A percentile compares a stretch with the other conserved stretches of the same genome.
Conservation (phyloP, 192 early-diverging fungal species). For the Backusella parvicylindrica region DNA sequence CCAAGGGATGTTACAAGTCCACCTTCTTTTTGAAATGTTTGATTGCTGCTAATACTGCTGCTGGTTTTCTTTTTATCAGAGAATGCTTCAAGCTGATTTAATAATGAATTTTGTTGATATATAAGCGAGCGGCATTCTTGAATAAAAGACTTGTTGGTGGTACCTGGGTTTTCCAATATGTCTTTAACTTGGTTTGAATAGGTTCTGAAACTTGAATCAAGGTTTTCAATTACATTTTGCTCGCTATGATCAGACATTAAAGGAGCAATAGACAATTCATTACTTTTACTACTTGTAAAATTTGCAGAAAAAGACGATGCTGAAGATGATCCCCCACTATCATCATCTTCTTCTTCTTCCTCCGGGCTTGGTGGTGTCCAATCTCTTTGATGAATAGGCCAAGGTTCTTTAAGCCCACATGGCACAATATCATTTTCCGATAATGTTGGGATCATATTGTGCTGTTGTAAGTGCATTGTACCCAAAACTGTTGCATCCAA, state of each 20-base stretch:
- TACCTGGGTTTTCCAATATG: neutral
- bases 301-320: neutral
- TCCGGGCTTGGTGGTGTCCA: neutral
- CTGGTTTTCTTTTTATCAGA: neutral
- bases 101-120: neutral
- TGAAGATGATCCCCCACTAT: neutral
- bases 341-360: neutral
- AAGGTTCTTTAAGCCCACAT: neutral
- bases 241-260: neutral
- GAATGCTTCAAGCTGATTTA: neutral
- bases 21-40: neutral
- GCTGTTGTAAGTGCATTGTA: neutral
- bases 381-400: neutral
- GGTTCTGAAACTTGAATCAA: conserved; percentile 2
- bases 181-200: neutral
- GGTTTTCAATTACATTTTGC: neutral
- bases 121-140: neutral
- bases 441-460: neutral
- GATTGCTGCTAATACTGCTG: neutral
- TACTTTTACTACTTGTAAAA: neutral
- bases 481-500: neutral
- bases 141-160: neutral
- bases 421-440: neutral
- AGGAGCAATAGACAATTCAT: neutral
- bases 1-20: neutral